Base-by-base conservation (phyloP, 257 asterid genomes). In the Jaltomata sinuosa region DNA sequence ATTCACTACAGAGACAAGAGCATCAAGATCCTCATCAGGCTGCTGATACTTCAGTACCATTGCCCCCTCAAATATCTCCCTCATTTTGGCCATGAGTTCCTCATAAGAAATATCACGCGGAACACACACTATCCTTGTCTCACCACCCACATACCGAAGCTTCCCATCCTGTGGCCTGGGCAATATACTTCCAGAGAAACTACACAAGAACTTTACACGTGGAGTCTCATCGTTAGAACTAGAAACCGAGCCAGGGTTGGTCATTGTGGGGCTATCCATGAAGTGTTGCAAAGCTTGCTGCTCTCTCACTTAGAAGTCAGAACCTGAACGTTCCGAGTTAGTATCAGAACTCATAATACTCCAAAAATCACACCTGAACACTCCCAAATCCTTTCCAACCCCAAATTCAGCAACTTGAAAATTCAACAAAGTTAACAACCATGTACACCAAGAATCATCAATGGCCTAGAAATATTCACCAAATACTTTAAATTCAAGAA, bases 1-100 rank as follows among this genome's bases (percentile, higher is more conserved):
- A 67, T 97, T 97, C 61, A 97, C 98, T 16, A 97, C 98, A 19
- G 99, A 97, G 25, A 97, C 99, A 31, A 97, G 93, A 25, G 99
- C 99, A 86, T 97, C 99, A 49, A 97, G 98, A 88, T 97, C 99
- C 91, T 97, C 99, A 62, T 97, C 98, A 0, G 99, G 98, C 79
- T 97, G 99, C 89, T 97, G 99, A 84, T 97, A 97, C 84, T 97
- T 97, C 83, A 95, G 86, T 79, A 94, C 89, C 0, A 89, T 77
- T 11, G 92, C 97, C 36, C 94, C 97, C 49, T 97, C 98, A 31
- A 86, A 95, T 45, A 97, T 93, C 93, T 97, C 99, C 89, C 92
- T 90, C 99, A 97, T 94, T 91, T 91, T 97, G 25, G 77, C 90
- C 97, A 97, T 97, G 19, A 97, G 96, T 61, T 97, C 98, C 47